These are phyloP conservation scores for Dioscorea cayenensis DNA, from an alignment of 116 monocot genomes.

Conservation along the genomic window DNA sequence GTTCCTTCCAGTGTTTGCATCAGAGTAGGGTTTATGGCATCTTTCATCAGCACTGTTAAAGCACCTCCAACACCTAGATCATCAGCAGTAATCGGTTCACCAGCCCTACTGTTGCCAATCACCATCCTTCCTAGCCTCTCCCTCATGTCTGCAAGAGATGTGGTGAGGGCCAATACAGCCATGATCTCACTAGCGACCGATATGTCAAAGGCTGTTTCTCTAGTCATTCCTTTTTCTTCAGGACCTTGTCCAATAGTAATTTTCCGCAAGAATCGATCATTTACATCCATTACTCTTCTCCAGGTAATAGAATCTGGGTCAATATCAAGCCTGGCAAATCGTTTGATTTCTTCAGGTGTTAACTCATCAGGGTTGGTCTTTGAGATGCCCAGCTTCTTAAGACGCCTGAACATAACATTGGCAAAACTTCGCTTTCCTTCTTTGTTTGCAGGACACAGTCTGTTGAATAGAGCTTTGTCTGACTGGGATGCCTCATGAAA, in stretches of 20 bases:
- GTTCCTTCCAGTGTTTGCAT: constrained; percentile 99
- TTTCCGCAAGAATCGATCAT: constrained; percentile 86
- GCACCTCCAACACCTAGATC: constrained; percentile 95
- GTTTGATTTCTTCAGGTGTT: constrained; percentile 78
- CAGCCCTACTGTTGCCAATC: constrained; percentile 76
- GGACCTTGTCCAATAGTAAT: constrained; percentile 90
- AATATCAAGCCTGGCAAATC: constrained; percentile 85
- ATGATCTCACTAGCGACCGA: constrained; percentile 96
- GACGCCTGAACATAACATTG: constrained; percentile 74
- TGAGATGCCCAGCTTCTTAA: constrained; percentile 76
- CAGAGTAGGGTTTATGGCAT: constrained; percentile 92
- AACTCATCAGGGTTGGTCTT: constrained; percentile 79
- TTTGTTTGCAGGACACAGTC: constrained; percentile 85
- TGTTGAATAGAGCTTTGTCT: constrained; percentile 89
- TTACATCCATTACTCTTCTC: constrained; percentile 97
- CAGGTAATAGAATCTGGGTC: constrained; percentile 87
- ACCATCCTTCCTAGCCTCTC: constrained; percentile 87
- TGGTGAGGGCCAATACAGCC: constrained; percentile 93
- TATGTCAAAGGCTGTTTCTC: constrained; percentile 92
- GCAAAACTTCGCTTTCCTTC: constrained; percentile 82
- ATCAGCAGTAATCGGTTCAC: constrained; percentile 87
- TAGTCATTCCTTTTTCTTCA: constrained; percentile 82
- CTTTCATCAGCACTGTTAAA: constrained; percentile 93
- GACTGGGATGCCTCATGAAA: constrained; percentile 93
- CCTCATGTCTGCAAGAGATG: constrained; percentile 88